These are phyloP conservation scores for Fonsecaea erecta DNA, from an alignment of 2,329 filamentous ascomycete genomes.

Conservation along the genomic window DNA sequence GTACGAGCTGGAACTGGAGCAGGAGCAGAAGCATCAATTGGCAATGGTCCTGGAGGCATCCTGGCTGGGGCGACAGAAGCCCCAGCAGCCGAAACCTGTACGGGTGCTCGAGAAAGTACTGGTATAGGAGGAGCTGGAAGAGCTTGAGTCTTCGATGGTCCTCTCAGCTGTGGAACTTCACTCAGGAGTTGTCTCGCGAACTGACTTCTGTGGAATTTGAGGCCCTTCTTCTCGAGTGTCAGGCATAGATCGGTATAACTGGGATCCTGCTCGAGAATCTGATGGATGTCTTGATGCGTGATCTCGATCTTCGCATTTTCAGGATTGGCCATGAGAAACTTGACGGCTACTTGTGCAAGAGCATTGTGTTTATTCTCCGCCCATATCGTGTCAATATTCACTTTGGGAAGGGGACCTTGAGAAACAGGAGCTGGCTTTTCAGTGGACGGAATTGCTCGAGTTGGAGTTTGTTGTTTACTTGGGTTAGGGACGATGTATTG, in stretches of 20 bases:
- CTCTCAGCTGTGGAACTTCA: conserved; percentile 40
- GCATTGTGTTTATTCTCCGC: conserved; percentile 53
- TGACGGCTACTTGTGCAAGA: conserved; percentile 56
- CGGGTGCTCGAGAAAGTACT: neutral
- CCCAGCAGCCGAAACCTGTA: neutral
- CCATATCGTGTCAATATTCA: conserved; percentile 51
- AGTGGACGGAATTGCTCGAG: neutral
- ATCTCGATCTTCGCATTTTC: conserved; percentile 50
- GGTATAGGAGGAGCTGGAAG: neutral
- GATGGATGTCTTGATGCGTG: conserved; percentile 48
- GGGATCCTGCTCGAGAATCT: conserved; percentile 58
- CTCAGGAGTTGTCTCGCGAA: conserved; percentile 58
- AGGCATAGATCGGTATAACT: conserved; percentile 62
- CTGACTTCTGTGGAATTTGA: conserved; percentile 56
- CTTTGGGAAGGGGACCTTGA: conserved; percentile 16
- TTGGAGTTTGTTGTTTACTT: neutral
- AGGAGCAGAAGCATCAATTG: neutral
- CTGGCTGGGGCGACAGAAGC: neutral
- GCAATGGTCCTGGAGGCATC: neutral
- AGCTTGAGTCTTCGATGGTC: conserved; percentile 3
- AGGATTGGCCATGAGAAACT: conserved; percentile 50
- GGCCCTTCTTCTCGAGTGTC: conserved; percentile 55
- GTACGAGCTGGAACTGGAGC: no score
- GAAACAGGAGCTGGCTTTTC: neutral
- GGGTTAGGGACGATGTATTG: neutral